Conservation (phyloP, 345 rosid species). For the Rhodamnia rubescens region DNA sequence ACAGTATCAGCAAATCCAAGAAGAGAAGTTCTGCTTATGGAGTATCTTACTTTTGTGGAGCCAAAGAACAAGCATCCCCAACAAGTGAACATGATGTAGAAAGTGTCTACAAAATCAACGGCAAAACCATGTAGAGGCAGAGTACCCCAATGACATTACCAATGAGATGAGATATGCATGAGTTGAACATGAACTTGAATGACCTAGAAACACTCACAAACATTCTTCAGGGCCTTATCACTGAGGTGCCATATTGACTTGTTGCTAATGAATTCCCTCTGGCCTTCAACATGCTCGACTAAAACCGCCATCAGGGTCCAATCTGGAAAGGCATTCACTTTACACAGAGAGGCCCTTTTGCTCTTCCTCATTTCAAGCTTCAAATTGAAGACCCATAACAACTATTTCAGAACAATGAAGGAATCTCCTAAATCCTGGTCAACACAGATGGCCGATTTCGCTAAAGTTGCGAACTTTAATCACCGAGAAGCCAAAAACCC, state of each 20-base stretch:
- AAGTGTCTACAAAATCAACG: slow-evolving; percentile 35
- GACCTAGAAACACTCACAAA: slow-evolving; percentile 40
- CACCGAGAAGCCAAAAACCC: not conserved
- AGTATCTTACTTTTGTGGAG: slow-evolving; percentile 51
- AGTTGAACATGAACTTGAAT: not conserved
- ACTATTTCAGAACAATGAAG: not conserved
- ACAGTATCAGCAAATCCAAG: not conserved
- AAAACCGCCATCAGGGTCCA: slow-evolving; percentile 78
- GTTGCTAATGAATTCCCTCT: slow-evolving; percentile 50
- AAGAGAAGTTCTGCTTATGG: not conserved
- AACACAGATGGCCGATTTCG: not conserved
- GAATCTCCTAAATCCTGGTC: not conserved
- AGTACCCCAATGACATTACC: not conserved
- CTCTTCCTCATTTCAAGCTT: slow-evolving; percentile 14
- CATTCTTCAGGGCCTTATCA: slow-evolving; percentile 65
- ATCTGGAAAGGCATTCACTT: slow-evolving; percentile 55
- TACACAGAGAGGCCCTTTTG: slow-evolving; percentile 19
- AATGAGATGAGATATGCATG: not conserved
- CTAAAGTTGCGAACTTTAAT: not conserved
- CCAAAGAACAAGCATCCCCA: slow-evolving; percentile 92
- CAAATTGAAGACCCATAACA: not conserved
- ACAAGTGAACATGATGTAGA: slow-evolving; percentile 82
- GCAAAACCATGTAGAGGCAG: not conserved
- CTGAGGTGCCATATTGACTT: slow-evolving; percentile 82
- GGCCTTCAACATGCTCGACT: slow-evolving; percentile 65